These are phyloP conservation scores for Isabelozyma heimii DNA, from an alignment of 805 yeast genomes.

Conservation along the genomic window DNA sequence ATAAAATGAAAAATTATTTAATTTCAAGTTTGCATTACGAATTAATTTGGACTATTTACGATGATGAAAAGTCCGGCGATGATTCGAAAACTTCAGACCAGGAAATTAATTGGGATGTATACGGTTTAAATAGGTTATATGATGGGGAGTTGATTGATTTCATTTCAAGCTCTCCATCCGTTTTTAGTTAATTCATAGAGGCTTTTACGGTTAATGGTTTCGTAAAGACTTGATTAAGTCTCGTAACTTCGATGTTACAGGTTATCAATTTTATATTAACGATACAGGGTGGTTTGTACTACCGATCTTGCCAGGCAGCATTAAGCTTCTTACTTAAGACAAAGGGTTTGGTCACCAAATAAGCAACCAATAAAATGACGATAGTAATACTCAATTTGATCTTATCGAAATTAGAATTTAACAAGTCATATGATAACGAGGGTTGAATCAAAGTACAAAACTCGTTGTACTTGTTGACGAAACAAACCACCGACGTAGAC, in stretches of 20 bases:
- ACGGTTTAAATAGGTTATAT: constrained; percentile 22
- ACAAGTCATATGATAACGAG: constrained; percentile 76
- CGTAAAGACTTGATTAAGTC: not conserved
- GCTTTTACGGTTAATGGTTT: not conserved
- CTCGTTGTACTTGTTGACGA: constrained; percentile 56
- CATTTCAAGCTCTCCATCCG: not conserved
- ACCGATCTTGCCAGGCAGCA: constrained; percentile 46
- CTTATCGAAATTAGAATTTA: constrained; percentile 67
- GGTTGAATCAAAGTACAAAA: constrained; percentile 81
- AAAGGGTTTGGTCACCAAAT: constrained; percentile 54
- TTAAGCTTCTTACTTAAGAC: constrained; percentile 54
- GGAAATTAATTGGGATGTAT: constrained; percentile 22
- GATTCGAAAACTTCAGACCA: constrained; percentile 4
- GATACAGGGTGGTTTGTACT: not conserved
- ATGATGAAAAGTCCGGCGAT: constrained; percentile 12
- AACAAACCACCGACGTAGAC: constrained; percentile 73
- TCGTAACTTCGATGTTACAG: not conserved
- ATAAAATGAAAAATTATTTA: constrained; percentile 31
- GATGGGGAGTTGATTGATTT: constrained; percentile 1
- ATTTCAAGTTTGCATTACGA: constrained; percentile 37
- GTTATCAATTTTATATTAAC: no score
- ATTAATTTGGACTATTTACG: constrained; percentile 37
- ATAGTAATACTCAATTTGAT: constrained; percentile 62
- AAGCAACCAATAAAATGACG: constrained; percentile 44
- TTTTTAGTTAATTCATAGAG: not conserved